These are phyloP conservation scores for Carex littledalei DNA, from an alignment of 176 grass and related monocot species.

Conservation along the genomic window DNA sequence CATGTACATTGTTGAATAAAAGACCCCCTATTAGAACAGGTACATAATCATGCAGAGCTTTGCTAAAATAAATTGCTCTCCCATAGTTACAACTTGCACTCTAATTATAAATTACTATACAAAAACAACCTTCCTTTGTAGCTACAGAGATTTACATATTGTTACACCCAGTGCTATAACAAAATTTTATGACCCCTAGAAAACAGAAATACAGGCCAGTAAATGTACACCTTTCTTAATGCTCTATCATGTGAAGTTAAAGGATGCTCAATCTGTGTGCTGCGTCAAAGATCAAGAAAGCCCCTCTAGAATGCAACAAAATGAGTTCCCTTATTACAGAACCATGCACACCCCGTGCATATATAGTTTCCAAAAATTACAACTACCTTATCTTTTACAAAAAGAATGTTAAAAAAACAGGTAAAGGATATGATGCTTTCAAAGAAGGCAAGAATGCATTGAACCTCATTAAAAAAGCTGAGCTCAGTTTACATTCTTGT, in stretches of 20 bases:
- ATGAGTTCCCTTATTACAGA: constrained; percentile 14
- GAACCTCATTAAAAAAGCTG: constrained; percentile 21
- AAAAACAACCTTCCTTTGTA: background rate
- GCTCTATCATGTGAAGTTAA: constrained; percentile 18
- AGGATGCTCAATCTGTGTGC: background rate
- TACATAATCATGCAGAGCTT: constrained; percentile 1
- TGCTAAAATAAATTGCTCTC: background rate
- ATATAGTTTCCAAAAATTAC: background rate
- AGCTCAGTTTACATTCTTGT: constrained; percentile 27
- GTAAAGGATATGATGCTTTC: background rate
- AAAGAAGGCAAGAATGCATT: constrained; percentile 14
- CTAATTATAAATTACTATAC: constrained; percentile 6
- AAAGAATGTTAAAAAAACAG: background rate
- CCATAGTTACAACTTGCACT: background rate
- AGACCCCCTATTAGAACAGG: background rate
- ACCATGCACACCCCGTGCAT: background rate
- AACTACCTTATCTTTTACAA: background rate
- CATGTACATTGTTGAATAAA: background rate
- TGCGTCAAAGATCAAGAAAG: constrained; percentile 8
- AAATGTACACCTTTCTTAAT: background rate
- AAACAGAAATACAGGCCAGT: constrained; percentile 7
- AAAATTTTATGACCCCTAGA: background rate
- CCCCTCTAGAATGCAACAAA: constrained; percentile 12
- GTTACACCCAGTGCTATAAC: background rate
- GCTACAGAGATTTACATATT: constrained; percentile 16